A percentile compares a stretch with the other conserved stretches of the same genome.
Evolutionary conservation across 371 early-diverging fungal genomes (phyloP).

Genomic region (Mortierella sp.): DNA sequence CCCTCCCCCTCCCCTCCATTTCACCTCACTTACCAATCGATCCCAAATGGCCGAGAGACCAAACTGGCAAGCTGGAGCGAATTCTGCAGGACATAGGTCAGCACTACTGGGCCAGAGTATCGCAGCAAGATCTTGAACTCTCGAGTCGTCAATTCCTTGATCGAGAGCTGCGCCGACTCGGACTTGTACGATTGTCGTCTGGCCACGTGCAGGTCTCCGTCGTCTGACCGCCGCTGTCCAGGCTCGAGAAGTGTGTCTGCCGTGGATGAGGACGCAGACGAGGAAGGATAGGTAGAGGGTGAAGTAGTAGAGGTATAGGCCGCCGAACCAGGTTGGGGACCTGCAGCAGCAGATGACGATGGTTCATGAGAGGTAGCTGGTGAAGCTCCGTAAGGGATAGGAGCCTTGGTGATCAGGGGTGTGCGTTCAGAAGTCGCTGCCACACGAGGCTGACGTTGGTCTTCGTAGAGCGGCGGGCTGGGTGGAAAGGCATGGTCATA

Average conservation of each 20-base stretch:
- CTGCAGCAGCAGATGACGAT: not conserved
- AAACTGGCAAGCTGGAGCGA: slow-evolving; percentile 69
- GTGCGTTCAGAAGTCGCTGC: slow-evolving; percentile 33
- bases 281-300: not conserved
- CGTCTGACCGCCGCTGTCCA: not conserved
- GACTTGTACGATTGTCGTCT: not conserved
- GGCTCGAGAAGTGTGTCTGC: slow-evolving; percentile 18
- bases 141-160: slow-evolving; percentile 11
- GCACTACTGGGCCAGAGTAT: slow-evolving; percentile 66
- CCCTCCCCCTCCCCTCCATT: too few species aligned
- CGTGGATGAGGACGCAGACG: not conserved
- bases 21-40: slow-evolving; percentile 56
- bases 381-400: too few species aligned
- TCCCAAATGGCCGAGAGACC: slow-evolving; percentile 67
- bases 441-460: slow-evolving; percentile 3
- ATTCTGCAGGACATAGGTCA: slow-evolving; percentile 71
- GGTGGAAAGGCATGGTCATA: slow-evolving; percentile 39
- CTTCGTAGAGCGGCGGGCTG: slow-evolving; percentile 3
- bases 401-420: slow-evolving; percentile 31
- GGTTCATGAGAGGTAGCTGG: not conserved
- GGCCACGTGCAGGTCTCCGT: too few species aligned
- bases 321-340: too few species aligned
- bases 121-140: slow-evolving; percentile 53
- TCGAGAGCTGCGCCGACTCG: not conserved
- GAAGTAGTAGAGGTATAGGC: slow-evolving; percentile 23